Evolutionary conservation across 2,329 filamentous ascomycete genomes (phyloP), one percentile per base, ranked within the genome.

Genomic region (Elsinoe perseae): DNA sequence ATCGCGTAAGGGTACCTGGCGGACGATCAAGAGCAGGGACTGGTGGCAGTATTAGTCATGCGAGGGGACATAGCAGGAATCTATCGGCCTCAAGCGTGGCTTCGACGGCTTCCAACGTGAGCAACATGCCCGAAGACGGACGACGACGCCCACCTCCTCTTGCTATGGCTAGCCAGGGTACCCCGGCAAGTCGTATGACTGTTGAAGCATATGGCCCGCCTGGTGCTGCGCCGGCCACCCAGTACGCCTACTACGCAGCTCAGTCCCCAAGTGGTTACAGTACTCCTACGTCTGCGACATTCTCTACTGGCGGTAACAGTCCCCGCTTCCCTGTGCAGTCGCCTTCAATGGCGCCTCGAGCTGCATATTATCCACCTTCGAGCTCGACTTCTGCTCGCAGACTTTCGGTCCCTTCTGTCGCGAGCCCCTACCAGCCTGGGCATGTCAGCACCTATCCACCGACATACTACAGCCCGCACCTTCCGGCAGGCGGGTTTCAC

Each of bases 1-100:
- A 96, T 62, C 79, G 89, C 58, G 86, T 92, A 30, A 81, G 89
- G 55, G 86, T 87, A 50, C 80, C 86, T 1, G 85, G 81, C 23
- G 81, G 80, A 58, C 79, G 91, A 62, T 85, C 88, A 6, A 80
- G 91, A 60, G 84, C 90, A 10, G 80, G 83, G 18, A 85, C 87
- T 23, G 92, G 86, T 64, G 79, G 85, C 60, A 60, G 59, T 23
- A 62, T 63, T 43, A 80, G 82, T 5, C 85, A 87, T 28, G 80
- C 79, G 58, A 80, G 90, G 58, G 89, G 90, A 1, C 91, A 96
- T 69, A 87, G 85, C 63, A 76, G 83, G 56, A 95, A 95, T 69
- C 74, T 95, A 2, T 96, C 91, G 0, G 83, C 89, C 1, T 95
- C 91, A 0, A 95, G 89, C 69, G 89, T 96, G 63, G 78, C 82